phyloP scores from a whole-genome alignment of 73 alveolate genomes.

The Urostyla sp. region DNA sequence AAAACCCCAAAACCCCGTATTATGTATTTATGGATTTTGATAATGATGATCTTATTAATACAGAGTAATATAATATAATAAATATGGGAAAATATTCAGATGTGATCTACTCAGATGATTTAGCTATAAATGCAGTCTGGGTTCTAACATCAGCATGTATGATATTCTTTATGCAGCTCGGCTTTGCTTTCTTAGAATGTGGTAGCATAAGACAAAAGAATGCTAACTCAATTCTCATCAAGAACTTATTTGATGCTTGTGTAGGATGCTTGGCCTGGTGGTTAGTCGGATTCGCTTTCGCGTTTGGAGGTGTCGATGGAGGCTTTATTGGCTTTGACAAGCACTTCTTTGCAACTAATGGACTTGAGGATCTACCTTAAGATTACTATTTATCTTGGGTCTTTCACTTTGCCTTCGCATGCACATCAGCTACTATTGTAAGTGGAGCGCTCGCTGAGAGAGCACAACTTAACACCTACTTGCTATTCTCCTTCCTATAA shows the following conservation, averaged over 20 bases:
- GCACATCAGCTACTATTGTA: slow-evolving; percentile 70
- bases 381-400: slow-evolving; percentile 12
- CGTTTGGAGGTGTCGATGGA: slow-evolving; percentile 41
- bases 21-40: too few species aligned
- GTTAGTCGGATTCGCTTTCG: slow-evolving; percentile 57
- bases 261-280: slow-evolving; percentile 47
- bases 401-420: slow-evolving; percentile 67
- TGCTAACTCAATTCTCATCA: slow-evolving; percentile 31
- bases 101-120: background rate
- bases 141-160: slow-evolving; percentile 56
- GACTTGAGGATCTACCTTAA: background rate
- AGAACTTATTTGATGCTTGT: slow-evolving; percentile 52
- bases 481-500: slow-evolving; percentile 32
- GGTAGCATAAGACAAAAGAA: slow-evolving; percentile 76
- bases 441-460: slow-evolving; percentile 72
- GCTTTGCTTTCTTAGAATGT: slow-evolving; percentile 75
- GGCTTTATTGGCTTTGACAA: slow-evolving; percentile 41
- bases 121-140: slow-evolving; percentile 46
- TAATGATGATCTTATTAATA: too few species aligned
- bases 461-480: slow-evolving; percentile 29
- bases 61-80: too few species aligned
- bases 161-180: slow-evolving; percentile 80
- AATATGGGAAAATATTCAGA: background rate
- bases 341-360: background rate
- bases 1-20: too few species aligned